Conservation (phyloP, 352 stramenopile genomes). For the Pythium myriotylum region DNA sequence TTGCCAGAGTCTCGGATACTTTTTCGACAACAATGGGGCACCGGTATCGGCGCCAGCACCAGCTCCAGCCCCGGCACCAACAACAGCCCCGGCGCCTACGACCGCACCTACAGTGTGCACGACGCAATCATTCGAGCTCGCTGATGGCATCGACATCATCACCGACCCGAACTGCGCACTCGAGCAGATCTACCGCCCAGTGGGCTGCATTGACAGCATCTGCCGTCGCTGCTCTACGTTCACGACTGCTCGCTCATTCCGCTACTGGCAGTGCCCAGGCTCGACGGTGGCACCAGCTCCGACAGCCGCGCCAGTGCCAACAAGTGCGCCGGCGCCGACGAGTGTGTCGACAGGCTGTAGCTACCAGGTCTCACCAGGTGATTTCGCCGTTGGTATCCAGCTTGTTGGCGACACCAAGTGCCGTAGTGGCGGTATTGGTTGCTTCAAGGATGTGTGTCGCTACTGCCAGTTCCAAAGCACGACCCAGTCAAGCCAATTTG, state of each 20-base stretch:
- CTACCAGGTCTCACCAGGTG: constrained; percentile 25
- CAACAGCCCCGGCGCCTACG: background rate
- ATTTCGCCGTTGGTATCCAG: constrained; percentile 10
- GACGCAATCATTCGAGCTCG: too few relatives aligned
- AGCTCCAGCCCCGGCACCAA: background rate
- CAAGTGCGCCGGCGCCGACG: background rate
- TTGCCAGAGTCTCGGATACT: constrained; percentile 13
- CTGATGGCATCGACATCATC: too few relatives aligned
- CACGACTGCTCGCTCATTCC: background rate
- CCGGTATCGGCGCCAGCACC: background rate
- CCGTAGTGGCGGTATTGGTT: constrained; percentile 21
- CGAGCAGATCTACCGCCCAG: too few relatives aligned
- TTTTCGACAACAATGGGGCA: background rate
- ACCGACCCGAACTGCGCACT: too few relatives aligned
- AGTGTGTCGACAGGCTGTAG: background rate
- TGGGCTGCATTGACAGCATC: background rate
- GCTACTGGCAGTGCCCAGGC: background rate
- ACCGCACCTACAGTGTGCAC: too few relatives aligned
- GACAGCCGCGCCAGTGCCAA: background rate
- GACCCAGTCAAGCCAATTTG: background rate
- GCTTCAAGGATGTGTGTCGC: constrained; percentile 22
- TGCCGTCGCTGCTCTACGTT: background rate
- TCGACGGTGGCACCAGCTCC: background rate
- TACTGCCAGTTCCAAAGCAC: constrained; percentile 12
- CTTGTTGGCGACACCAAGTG: constrained; percentile 31